Percentiles rank a stretch among this genome's conserved stretches.
These are phyloP conservation scores for Scheffersomyces illinoinensis DNA, from an alignment of 1,139 yeast genomes.

Conservation along the genomic window DNA sequence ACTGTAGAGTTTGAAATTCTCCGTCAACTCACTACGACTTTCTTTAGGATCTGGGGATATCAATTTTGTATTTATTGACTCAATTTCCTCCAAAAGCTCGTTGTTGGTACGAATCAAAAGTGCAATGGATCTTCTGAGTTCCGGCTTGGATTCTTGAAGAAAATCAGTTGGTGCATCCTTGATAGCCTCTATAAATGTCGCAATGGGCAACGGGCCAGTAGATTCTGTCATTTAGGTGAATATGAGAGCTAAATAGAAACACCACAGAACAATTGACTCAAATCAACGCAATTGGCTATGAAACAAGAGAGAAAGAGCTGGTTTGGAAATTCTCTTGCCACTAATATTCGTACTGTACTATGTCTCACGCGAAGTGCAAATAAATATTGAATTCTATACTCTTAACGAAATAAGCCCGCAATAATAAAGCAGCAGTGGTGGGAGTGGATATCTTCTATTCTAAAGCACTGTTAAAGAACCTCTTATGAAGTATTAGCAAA, in stretches of 20 bases:
- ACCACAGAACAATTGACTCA: too few relatives aligned
- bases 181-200: constrained; percentile 31
- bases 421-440: not conserved
- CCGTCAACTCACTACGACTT: constrained; percentile 13
- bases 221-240: constrained; percentile 15
- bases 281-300: too few relatives aligned
- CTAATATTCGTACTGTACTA: not conserved
- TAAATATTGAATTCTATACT: not conserved
- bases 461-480: not conserved
- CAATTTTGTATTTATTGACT: constrained; percentile 10
- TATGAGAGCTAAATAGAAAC: too few relatives aligned
- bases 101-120: constrained; percentile 23
- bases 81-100: constrained; percentile 28
- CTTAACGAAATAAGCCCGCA: not conserved
- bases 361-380: not conserved
- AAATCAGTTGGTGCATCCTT: constrained; percentile 17
- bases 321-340: not conserved
- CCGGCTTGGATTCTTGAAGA: constrained; percentile 2
- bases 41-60: constrained; percentile 8
- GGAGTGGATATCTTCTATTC: not conserved
- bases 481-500: not conserved
- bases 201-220: constrained; percentile 26
- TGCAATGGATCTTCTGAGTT: not conserved
- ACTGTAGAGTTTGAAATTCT: constrained; percentile 28
- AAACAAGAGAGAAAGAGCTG: not conserved